Evolutionary conservation across 2,329 filamentous ascomycete genomes (phyloP), one percentile per base, ranked within the genome.

Genomic region (Aspergillus calidoustus): DNA sequence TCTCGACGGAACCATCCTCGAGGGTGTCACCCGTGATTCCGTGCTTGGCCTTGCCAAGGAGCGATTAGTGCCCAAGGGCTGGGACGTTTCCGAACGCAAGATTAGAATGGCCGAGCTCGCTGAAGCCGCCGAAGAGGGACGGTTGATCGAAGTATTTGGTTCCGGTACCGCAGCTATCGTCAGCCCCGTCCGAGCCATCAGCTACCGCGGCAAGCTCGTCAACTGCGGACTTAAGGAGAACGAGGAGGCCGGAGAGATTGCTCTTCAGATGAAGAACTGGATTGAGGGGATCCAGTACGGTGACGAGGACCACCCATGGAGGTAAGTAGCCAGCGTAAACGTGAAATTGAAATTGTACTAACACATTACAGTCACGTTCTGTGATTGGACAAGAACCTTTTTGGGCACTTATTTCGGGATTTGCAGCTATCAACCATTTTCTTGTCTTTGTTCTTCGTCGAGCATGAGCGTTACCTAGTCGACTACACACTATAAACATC

Each of bases 261-360:
- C 95, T 9, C 81, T 87, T 71, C 87, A 86, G 78, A 93, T 99
- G 89, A 96, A 97, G 87, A 87, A 90, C 71, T 99, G 95, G 95
- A 97, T 99, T 65, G 93, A 96, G 82, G 89, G 82, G 30, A 93
- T 96, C 69, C 94, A 98, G 81, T 97, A 98, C 76, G 95, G 95
- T 66, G 93, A 97, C 67, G 91, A 94, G 79, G 87, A 92, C 76
- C 92, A 97, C 77, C 85, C 89, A 68, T 99, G 95, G 95, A 97
- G 93, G 84, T 89, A 88, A 41, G 34, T 2, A 77, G 81, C 74
- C 47, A 41, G 46, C 49, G 23, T 22, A 7, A 28, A 28, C 2
- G 19, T 23, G 22, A 19, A 60, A 64, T 66, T 51, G 69, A 57
- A 3, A 30, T 49, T 58, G 13, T 52, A 43, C 59, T 61, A 49